Evolutionary conservation across 768 basidiomycete genomes (phyloP).

Genomic region (Panaeolus papilionaceus): DNA sequence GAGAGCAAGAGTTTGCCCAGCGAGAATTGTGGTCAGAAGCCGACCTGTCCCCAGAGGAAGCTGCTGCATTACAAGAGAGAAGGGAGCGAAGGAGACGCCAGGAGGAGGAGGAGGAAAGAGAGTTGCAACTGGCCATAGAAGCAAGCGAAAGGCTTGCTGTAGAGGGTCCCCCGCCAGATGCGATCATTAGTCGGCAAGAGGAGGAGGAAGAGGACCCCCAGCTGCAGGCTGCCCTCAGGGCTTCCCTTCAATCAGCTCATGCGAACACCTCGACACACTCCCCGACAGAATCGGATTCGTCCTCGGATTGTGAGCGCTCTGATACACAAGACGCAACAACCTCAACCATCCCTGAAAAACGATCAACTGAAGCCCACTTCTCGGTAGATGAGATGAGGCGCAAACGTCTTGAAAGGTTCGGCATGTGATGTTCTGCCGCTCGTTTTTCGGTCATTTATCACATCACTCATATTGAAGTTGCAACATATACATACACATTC

Average conservation of each 20-base stretch:
- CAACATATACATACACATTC: background rate
- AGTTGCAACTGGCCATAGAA: constrained; percentile 63
- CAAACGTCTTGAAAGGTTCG: constrained; percentile 66
- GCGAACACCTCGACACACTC: background rate
- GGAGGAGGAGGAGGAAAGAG: constrained; percentile 63
- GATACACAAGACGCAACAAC: constrained; percentile 21
- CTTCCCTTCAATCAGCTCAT: constrained; percentile 63
- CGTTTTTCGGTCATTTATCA: background rate
- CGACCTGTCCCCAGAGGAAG: constrained; percentile 35
- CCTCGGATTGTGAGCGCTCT: constrained; percentile 25
- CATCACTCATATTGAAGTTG: background rate
- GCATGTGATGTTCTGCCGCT: constrained; percentile 34
- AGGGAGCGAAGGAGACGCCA: constrained; percentile 36
- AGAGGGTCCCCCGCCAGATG: constrained; percentile 28
- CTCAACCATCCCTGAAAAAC: background rate
- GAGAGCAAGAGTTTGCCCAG: constrained; percentile 71
- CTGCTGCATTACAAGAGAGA: constrained; percentile 37
- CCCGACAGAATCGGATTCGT: background rate
- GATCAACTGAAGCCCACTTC: background rate
- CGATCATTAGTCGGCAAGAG: constrained; percentile 71
- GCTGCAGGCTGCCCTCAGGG: constrained; percentile 86
- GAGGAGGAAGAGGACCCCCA: constrained; percentile 77
- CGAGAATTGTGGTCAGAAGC: constrained; percentile 58
- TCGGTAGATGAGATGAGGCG: constrained; percentile 66
- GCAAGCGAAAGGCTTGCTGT: constrained; percentile 59